These are phyloP conservation scores for Fusarium tuaranense DNA, from an alignment of 2,329 filamentous ascomycete species.

Conservation along the genomic window DNA sequence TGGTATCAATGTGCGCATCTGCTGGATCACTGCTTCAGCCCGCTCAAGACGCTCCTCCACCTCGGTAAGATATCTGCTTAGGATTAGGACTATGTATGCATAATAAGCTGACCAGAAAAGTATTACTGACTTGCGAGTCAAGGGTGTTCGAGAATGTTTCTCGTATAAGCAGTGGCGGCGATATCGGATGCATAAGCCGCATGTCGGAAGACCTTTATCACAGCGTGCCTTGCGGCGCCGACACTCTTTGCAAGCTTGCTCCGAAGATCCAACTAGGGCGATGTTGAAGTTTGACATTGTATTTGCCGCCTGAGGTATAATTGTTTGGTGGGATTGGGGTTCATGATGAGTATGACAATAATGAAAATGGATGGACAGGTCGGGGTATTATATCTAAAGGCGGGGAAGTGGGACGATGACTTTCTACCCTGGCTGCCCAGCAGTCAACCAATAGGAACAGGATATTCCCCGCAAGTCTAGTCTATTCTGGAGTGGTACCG, in stretches of 20 bases:
- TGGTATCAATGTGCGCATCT: constrained; percentile 46
- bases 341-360: neutral
- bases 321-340: neutral
- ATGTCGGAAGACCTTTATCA: constrained; percentile 52
- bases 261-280: constrained; percentile 41
- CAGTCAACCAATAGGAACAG: neutral
- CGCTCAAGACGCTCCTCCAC: constrained; percentile 56
- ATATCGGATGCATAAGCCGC: constrained; percentile 56
- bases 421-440: neutral
- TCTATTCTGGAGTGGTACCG: neutral
- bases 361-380: neutral
- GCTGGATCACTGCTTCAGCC: constrained; percentile 47
- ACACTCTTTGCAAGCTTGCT: constrained; percentile 56
- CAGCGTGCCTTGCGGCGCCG: constrained; percentile 55
- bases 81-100: neutral
- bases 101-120: neutral
- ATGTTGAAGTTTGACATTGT: constrained; percentile 13
- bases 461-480: neutral
- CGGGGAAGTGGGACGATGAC: neutral
- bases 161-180: constrained; percentile 61
- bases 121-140: constrained; percentile 56
- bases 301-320: neutral
- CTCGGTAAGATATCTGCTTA: constrained; percentile 53
- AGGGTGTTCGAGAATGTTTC: constrained; percentile 59
- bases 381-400: neutral